These are phyloP conservation scores for Salix udensis DNA, from an alignment of 345 rosid genomes.

Conservation along the genomic window DNA sequence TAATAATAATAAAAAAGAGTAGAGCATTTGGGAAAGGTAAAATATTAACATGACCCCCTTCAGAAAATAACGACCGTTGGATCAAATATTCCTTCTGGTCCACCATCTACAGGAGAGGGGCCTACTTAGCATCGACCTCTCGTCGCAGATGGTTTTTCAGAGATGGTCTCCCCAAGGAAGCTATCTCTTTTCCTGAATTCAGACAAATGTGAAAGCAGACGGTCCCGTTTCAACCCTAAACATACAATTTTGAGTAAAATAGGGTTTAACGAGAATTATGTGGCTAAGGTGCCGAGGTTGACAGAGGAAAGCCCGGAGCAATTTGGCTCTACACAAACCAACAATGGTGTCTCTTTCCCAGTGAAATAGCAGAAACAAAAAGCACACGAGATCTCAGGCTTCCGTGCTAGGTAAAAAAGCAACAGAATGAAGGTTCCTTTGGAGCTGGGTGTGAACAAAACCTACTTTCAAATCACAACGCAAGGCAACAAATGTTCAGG, in stretches of 20 bases:
- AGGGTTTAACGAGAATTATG: conserved; percentile 4
- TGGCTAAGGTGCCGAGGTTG: conserved; percentile 12
- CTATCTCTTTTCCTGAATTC: background rate
- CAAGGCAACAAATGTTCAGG: conserved; percentile 13
- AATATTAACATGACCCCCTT: background rate
- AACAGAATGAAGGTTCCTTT: conserved; percentile 15
- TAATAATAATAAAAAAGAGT: no score
- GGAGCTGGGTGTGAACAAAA: conserved; percentile 2
- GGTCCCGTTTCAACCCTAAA: conserved; percentile 4
- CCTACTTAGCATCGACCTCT: conserved; percentile 1
- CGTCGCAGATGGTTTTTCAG: background rate
- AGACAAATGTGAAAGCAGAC: conserved; percentile 5
- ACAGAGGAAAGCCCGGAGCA: conserved; percentile 27
- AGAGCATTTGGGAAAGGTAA: background rate
- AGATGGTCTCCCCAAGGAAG: background rate
- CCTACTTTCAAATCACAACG: conserved; percentile 8
- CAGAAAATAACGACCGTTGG: background rate
- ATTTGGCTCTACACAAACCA: conserved; percentile 10
- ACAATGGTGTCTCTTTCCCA: conserved; percentile 18
- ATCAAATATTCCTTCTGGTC: conserved; percentile 9
- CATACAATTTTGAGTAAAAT: background rate
- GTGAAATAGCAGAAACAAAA: background rate
- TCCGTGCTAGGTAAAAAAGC: conserved; percentile 3
- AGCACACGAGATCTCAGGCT: background rate
- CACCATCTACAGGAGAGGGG: background rate